Base-by-base conservation (phyloP, 768 basidiomycete species). In the Hericium alpestre region DNA sequence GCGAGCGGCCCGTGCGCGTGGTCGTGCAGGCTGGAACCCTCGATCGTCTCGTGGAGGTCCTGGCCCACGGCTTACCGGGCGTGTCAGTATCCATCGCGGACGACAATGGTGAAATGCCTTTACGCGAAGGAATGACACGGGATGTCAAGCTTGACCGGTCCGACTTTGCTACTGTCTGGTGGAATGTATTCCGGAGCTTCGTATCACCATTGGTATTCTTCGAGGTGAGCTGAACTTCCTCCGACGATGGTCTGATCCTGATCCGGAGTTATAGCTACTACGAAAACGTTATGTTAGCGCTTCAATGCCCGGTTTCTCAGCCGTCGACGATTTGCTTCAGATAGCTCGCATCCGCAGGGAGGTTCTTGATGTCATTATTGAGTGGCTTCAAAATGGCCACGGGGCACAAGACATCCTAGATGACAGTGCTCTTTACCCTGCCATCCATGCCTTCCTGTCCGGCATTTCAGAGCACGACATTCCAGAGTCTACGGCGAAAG, bases 81-180 rank as follows among this genome's bases (percentile, higher is more conserved):
- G 81, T 92, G 4, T 84, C 86, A 0, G 87, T 90, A 0, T 84
- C 86, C 0, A 86, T 90, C 4, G 82, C 90, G 0, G 90, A 93
- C 61, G 90, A 92, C 65, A 91, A 90, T 62, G 90, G 90, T 0
- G 88, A 92, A 68, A 89, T 87, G 73, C 82, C 87, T 0, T 68
- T 92, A 46, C 73, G 82, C 20, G 86, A 88, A 61, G 82, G 83
- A 1, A 86, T 81, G 72, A 86, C 86, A 0, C 74, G 87, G 38
- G 83, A 87, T 51, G 71, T 91, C 46, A 73, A 82, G 23, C 78
- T 92, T 13, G 90, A 92, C 70, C 78, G 82, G 48, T 72, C 65
- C 1, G 90, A 91, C 65, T 92, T 88, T 70, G 76, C 82, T 2
- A 75, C 74, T 47, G 79, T 89, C 2, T 93, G 90, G 88, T 93